These are phyloP conservation scores for Nyssa sinensis DNA, from an alignment of 148 eudicot species.

Conservation along the genomic window DNA sequence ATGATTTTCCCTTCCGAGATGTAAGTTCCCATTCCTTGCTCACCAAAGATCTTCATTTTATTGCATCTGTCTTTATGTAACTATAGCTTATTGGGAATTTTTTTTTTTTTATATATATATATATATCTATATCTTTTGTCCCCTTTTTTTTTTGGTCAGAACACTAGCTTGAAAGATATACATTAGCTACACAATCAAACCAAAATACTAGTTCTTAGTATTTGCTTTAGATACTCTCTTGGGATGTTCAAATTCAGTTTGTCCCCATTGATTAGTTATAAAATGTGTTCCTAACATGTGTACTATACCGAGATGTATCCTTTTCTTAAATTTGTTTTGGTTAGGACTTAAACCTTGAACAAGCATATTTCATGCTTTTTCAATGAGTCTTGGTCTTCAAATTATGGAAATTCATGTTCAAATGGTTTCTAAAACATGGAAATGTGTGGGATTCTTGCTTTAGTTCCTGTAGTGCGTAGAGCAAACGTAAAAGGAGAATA, in stretches of 20 bases:
- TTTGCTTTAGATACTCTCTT: no score
- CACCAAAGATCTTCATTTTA: not conserved
- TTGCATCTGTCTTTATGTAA: not conserved
- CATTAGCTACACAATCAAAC: not conserved
- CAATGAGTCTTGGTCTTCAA: not conserved
- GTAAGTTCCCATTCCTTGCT: slow-evolving; percentile 35
- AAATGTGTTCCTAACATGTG: not conserved
- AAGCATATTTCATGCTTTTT: not conserved
- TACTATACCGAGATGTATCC: not conserved
- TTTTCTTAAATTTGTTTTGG: not conserved
- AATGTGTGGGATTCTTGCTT: not conserved
- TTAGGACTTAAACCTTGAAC: not conserved
- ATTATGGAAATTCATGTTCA: not conserved
- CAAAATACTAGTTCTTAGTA: not conserved
- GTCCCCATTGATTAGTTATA: not conserved
- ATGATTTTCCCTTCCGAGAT: slow-evolving; percentile 73
- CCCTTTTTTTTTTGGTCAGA: not conserved
- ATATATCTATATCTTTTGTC: no score
- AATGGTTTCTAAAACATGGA: not conserved
- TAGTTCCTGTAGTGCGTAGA: not conserved
- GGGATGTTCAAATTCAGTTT: not conserved
- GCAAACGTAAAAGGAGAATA: not conserved
- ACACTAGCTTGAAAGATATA: not conserved
- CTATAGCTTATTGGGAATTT: not conserved
- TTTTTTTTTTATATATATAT: no score